These are phyloP conservation scores for Isatis tinctoria DNA, from an alignment of 345 rosid genomes.

Conservation along the genomic window DNA sequence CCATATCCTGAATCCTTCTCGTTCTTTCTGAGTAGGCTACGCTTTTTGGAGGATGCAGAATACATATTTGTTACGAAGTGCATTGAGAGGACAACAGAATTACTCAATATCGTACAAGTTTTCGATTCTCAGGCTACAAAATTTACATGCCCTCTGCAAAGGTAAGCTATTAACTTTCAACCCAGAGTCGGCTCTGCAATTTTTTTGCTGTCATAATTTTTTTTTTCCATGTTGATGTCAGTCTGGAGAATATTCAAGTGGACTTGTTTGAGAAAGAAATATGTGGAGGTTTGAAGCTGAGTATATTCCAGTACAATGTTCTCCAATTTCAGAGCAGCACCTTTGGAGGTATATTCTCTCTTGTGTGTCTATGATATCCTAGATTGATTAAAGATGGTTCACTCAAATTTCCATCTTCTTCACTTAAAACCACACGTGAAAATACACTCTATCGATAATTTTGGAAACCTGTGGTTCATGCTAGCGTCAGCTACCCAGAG, in stretches of 20 bases:
- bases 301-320: constrained; percentile 69
- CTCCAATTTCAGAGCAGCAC: constrained; percentile 45
- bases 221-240: constrained; percentile 43
- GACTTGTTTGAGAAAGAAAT: constrained; percentile 72
- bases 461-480: not conserved
- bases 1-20: constrained; percentile 4
- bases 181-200: not conserved
- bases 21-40: constrained; percentile 40
- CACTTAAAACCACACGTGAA: not conserved
- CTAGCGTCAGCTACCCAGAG: not conserved
- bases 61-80: constrained; percentile 67
- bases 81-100: constrained; percentile 53
- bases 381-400: not conserved
- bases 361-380: not conserved
- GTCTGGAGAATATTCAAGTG: constrained; percentile 88
- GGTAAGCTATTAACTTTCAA: constrained; percentile 41
- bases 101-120: constrained; percentile 49
- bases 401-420: not conserved
- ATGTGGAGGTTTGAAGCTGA: constrained; percentile 55
- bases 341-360: constrained; percentile 46
- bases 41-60: constrained; percentile 43
- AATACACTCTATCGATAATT: not conserved
- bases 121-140: constrained; percentile 33
- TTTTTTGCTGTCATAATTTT: not conserved
- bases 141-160: constrained; percentile 43